Evolutionary conservation across 345 rosid genomes (phyloP), one percentile per base, ranked within the genome.

Genomic region (Clausena lansium): DNA sequence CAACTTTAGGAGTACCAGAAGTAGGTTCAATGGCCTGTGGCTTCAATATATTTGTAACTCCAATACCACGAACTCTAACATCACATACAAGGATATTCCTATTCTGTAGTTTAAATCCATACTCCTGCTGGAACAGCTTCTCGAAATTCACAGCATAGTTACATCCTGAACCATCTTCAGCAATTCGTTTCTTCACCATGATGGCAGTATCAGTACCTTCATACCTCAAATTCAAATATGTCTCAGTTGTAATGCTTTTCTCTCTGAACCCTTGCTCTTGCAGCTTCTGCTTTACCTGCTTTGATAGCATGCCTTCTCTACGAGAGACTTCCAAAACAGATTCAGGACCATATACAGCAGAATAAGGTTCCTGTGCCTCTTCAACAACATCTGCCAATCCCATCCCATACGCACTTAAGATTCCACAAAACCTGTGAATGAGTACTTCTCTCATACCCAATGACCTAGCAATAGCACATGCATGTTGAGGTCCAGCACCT

Each of bases 401-500:
- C 97, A 95, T 93, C 58, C 99, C 99, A 79, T 93, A 93, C 28
- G 99, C 97, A 87, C 99, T 95, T 64, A 95, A 79, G 76, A 95
- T 93, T 67, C 98, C 99, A 81, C 98, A 93, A 77, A 89, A 92
- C 79, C 89, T 87, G 80, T 95, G 99, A 78, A 95, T 84, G 60
- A 95, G 88, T 54, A 95, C 96, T 83, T 92, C 98, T 66, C 77
- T 92, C 99, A 95, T 95, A 63, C 99, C 98, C 86, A 95, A 74
- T 36, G 94, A 91, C 85, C 95, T 86, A 59, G 99, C 97, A 68
- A 95, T 92, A 59, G 99, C 97, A 85, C 99, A 95, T 55, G 99
- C 93, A 87, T 93, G 99, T 25, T 96, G 99, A 57, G 99, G 98
- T 60, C 99, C 99, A 79, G 98, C 99, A 76, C 97, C 99, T 64